A percentile compares a stretch with the other conserved stretches of the same genome.
These are phyloP conservation scores for Sonneratia caseolaris DNA, from an alignment of 345 rosid species.

Conservation along the genomic window DNA sequence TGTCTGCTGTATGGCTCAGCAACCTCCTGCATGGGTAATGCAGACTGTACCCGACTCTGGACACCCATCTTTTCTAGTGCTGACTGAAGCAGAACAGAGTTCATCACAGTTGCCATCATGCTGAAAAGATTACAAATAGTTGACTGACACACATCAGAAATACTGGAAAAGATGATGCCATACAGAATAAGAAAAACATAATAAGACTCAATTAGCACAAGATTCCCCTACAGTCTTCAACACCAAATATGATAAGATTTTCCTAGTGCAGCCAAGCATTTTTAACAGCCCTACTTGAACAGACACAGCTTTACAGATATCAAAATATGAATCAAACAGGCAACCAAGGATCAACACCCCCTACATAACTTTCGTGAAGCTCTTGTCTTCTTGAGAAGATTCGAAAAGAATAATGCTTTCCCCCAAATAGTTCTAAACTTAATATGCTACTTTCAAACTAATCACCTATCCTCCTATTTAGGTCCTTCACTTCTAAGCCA, in stretches of 20 bases:
- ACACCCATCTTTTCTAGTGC: constrained; percentile 72
- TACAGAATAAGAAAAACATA: background rate
- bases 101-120: constrained; percentile 95
- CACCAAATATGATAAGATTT: background rate
- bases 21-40: constrained; percentile 58
- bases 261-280: background rate
- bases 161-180: background rate
- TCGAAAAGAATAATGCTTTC: no score
- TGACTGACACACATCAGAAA: background rate
- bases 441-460: background rate
- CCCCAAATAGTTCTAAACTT: background rate
- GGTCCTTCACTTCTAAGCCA: background rate
- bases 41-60: constrained; percentile 69
- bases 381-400: no score
- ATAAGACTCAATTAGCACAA: background rate
- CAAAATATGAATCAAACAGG: background rate
- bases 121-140: constrained; percentile 25
- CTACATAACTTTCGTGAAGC: no score
- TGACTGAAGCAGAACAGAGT: constrained; percentile 72
- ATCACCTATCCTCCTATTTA: background rate
- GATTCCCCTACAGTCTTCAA: background rate
- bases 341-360: background rate
- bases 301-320: background rate
- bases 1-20: constrained; percentile 78
- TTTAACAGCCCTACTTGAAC: background rate